Percentiles rank a stretch among this genome's conserved stretches.
phyloP scores from a whole-genome alignment of 306 rosid species.

The Echinosophora koreensis region DNA sequence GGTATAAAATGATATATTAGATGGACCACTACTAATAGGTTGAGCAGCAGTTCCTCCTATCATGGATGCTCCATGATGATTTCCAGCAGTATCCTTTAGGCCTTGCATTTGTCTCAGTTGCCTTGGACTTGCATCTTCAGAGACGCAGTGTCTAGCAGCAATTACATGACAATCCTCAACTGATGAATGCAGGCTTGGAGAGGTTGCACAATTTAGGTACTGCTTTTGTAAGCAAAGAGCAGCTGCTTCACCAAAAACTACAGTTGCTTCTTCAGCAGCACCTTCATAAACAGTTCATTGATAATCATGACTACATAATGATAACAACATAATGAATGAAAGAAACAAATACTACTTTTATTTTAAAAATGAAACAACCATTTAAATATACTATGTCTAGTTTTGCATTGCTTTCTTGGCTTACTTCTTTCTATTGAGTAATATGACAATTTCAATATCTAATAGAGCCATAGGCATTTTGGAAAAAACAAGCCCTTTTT shows the following conservation, averaged over 20 bases:
- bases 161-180: conserved; percentile 60
- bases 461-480: conserved; percentile 27
- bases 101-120: conserved; percentile 74
- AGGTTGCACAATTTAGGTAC: conserved; percentile 61
- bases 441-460: conserved; percentile 30
- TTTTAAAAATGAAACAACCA: conserved; percentile 17
- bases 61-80: conserved; percentile 59
- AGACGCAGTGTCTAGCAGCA: conserved; percentile 55
- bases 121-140: conserved; percentile 74
- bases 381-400: conserved; percentile 25
- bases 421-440: neutral
- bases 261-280: conserved; percentile 90
- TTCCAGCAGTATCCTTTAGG: conserved; percentile 73
- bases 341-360: conserved; percentile 25
- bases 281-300: conserved; percentile 52
- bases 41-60: conserved; percentile 74
- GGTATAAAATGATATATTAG: conserved; percentile 74
- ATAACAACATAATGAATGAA: conserved; percentile 14
- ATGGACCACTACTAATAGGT: conserved; percentile 63
- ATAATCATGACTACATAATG: neutral
- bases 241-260: conserved; percentile 88
- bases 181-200: conserved; percentile 53
- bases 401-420: conserved; percentile 19
- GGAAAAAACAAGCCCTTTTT: neutral
- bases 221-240: conserved; percentile 82